Evolutionary conservation across 1,284 basidiomycete genomes (phyloP).

Genomic region (Pseudozyma tsukubaensis): DNA sequence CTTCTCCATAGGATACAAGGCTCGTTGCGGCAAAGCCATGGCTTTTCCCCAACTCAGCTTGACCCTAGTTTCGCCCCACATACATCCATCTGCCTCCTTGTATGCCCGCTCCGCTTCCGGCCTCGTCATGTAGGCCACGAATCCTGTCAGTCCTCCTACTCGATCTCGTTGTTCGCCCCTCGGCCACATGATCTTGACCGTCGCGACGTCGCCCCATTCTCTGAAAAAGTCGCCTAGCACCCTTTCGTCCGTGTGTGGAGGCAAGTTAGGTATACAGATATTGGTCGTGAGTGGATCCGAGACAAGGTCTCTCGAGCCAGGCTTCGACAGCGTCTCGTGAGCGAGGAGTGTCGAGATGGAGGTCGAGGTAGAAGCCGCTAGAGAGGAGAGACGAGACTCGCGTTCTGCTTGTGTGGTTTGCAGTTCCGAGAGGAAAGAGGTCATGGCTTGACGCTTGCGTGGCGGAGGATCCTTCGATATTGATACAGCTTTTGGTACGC

Average conservation of each 20-base stretch:
- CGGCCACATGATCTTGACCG: constrained; percentile 70
- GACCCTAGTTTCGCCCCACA: constrained; percentile 87
- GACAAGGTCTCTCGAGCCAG: constrained; percentile 84
- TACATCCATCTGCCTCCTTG: constrained; percentile 85
- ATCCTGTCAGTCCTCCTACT: constrained; percentile 84
- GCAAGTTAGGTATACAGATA: constrained; percentile 86
- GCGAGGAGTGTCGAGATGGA: constrained; percentile 66
- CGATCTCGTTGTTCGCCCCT: constrained; percentile 73
- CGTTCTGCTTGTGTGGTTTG: constrained; percentile 82
- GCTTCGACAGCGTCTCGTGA: constrained; percentile 80
- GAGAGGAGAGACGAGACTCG: constrained; percentile 77
- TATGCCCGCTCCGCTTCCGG: constrained; percentile 88
- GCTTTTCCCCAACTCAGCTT: constrained; percentile 95
- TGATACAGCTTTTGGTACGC: constrained; percentile 7
- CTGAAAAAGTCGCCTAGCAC: constrained; percentile 87
- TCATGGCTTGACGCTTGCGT: constrained; percentile 52
- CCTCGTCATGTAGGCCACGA: constrained; percentile 94
- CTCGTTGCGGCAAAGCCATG: constrained; percentile 78
- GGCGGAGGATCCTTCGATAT: constrained; percentile 27
- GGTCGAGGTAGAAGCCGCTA: constrained; percentile 27
- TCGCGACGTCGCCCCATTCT: constrained; percentile 71
- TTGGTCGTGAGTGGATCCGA: constrained; percentile 87
- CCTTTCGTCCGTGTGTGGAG: constrained; percentile 83
- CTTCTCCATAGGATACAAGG: constrained; percentile 29
- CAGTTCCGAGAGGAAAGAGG: constrained; percentile 52